These are phyloP conservation scores for Penstemon davidsonii DNA, from an alignment of 257 asterid species.

Conservation along the genomic window DNA sequence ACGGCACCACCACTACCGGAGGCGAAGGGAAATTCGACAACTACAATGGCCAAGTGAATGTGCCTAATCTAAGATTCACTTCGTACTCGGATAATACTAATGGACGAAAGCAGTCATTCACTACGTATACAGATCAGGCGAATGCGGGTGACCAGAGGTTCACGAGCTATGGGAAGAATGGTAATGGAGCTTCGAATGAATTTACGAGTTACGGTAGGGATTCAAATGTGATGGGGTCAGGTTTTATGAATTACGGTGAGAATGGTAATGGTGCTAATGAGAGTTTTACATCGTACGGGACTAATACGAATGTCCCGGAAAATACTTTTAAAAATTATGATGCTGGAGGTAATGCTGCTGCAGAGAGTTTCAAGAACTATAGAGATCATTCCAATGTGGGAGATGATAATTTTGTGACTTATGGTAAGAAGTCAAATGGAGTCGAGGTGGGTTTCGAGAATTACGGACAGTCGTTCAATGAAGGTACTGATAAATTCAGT, in stretches of 20 bases:
- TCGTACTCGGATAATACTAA: slow-evolving; percentile 51
- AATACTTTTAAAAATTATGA: slow-evolving; percentile 60
- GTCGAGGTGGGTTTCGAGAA: slow-evolving; percentile 44
- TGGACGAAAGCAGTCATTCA: slow-evolving; percentile 50
- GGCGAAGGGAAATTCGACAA: slow-evolving; percentile 49
- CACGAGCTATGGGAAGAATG: slow-evolving; percentile 60
- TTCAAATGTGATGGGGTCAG: slow-evolving; percentile 57
- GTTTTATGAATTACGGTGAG: slow-evolving; percentile 57
- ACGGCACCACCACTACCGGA: slow-evolving; percentile 57
- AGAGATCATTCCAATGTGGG: slow-evolving; percentile 62
- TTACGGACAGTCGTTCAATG: slow-evolving; percentile 52
- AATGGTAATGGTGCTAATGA: slow-evolving; percentile 48
- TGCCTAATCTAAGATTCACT: slow-evolving; percentile 51
- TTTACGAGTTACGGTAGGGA: slow-evolving; percentile 50
- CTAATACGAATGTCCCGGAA: slow-evolving; percentile 43
- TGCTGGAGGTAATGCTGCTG: slow-evolving; percentile 44
- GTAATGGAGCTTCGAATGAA: slow-evolving; percentile 50
- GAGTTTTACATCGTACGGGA: slow-evolving; percentile 55
- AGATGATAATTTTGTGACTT: slow-evolving; percentile 56
- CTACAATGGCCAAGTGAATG: slow-evolving; percentile 38
- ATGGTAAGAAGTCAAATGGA: slow-evolving; percentile 52
- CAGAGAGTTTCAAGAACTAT: slow-evolving; percentile 51
- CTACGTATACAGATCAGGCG: slow-evolving; percentile 29
- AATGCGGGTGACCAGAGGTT: slow-evolving; percentile 61
- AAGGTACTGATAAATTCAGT: slow-evolving; percentile 51